phyloP scores from a whole-genome alignment of 176 grass and related monocot genomes.

The Chloris gayana region DNA sequence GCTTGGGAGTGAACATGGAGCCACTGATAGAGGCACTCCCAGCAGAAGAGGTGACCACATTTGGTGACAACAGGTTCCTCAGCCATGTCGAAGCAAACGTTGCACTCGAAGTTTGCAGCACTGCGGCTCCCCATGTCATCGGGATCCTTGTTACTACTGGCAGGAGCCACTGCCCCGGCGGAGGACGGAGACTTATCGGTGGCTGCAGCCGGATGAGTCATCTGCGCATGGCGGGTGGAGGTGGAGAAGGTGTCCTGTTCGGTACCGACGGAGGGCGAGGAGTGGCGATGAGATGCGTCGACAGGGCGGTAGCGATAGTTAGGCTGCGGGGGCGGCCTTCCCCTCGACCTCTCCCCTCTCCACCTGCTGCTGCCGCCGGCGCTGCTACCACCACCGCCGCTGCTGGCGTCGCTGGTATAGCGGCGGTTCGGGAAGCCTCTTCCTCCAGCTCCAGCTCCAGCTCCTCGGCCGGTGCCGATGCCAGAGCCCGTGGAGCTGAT shows the following conservation, averaged over 20 bases:
- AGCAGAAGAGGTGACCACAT: conserved; percentile 93
- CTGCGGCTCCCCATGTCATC: conserved; percentile 45
- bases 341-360: conserved; percentile 9
- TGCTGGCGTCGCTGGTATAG: neutral
- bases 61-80: conserved; percentile 78
- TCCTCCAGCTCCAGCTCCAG: conserved; percentile 11
- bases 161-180: neutral
- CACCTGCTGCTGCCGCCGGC: conserved; percentile 9
- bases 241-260: conserved; percentile 25
- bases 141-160: neutral
- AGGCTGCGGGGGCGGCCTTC: neutral
- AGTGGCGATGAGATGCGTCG: neutral
- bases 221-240: conserved; percentile 1
- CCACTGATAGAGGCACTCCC: conserved; percentile 92
- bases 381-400: neutral
- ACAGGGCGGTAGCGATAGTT: conserved; percentile 35
- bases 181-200: conserved; percentile 31
- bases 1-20: conserved; percentile 76
- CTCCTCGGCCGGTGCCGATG: neutral
- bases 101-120: conserved; percentile 80
- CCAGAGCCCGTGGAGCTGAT: conserved; percentile 9
- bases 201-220: neutral
- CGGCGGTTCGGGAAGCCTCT: conserved; percentile 23
- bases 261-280: neutral
- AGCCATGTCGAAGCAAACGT: conserved; percentile 86